Evolutionary conservation across 164 flowering plant genomes (phyloP).

Genomic region (Chimonanthus praecox): DNA sequence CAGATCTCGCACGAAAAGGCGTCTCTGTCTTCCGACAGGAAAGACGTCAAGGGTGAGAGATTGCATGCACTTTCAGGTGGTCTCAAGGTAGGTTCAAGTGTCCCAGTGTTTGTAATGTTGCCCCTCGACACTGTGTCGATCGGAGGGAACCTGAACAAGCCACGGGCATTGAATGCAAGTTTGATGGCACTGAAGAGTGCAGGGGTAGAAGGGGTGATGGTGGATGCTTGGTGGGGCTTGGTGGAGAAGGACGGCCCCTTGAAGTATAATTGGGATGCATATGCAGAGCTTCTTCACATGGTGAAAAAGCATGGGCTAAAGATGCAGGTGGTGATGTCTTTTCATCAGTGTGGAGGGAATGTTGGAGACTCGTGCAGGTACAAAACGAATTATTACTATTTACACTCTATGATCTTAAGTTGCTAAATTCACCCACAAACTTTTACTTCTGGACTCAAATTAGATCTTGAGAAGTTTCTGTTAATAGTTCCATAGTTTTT

Average conservation of each 20-base stretch:
- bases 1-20: slow-evolving; percentile 14
- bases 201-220: slow-evolving; percentile 93
- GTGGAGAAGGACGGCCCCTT: slow-evolving; percentile 86
- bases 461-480: not conserved
- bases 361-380: slow-evolving; percentile 97
- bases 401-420: not conserved
- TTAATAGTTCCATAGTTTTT: too few species aligned
- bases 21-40: slow-evolving; percentile 1
- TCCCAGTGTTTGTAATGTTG: slow-evolving; percentile 85
- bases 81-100: slow-evolving; percentile 6
- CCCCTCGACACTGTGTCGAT: slow-evolving; percentile 72
- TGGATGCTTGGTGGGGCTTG: slow-evolving; percentile 96
- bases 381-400: not conserved
- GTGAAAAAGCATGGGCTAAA: slow-evolving; percentile 74
- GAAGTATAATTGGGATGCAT: slow-evolving; percentile 85
- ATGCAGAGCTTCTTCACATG: slow-evolving; percentile 74
- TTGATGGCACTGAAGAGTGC: slow-evolving; percentile 91
- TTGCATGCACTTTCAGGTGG: slow-evolving; percentile 28
- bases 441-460: not conserved
- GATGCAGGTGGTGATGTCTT: slow-evolving; percentile 32
- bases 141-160: slow-evolving; percentile 60
- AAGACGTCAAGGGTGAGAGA: slow-evolving; percentile 32
- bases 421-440: not conserved
- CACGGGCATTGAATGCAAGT: slow-evolving; percentile 73
- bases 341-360: slow-evolving; percentile 94